A percentile compares a stretch with the other conserved stretches of the same genome.
phyloP scores from a whole-genome alignment of 2,329 filamentous ascomycete genomes.

The Exophiala calicioides region DNA sequence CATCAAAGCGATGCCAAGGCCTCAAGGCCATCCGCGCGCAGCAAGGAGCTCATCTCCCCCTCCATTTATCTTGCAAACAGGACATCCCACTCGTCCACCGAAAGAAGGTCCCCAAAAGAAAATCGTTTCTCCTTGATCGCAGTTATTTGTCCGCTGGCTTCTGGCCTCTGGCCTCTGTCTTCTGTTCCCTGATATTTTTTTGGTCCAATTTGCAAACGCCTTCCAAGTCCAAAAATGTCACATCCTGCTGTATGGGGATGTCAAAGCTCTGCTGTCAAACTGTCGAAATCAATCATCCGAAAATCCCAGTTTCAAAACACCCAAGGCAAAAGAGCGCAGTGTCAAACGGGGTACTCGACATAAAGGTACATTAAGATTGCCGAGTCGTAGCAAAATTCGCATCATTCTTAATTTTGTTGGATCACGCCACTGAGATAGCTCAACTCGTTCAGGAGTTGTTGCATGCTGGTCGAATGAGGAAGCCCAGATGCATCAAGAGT shows the following conservation, averaged over 20 bases:
- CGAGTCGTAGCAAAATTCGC: background rate
- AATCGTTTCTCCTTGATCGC: background rate
- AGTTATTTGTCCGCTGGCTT: background rate
- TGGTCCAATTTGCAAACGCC: background rate
- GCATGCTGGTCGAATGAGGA: slow-evolving; percentile 43
- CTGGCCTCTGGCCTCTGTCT: too few species aligned
- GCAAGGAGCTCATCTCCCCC: too few species aligned
- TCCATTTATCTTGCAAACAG: too few species aligned
- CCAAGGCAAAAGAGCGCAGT: background rate
- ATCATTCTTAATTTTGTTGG: slow-evolving; percentile 36
- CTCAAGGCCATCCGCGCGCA: too few species aligned
- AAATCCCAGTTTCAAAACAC: background rate
- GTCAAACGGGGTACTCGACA: background rate
- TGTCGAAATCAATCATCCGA: background rate
- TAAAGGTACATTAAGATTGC: background rate
- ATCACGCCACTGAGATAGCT: slow-evolving; percentile 54
- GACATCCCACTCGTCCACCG: too few species aligned
- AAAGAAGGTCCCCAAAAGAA: too few species aligned
- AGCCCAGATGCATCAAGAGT: slow-evolving; percentile 12
- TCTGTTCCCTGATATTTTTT: background rate
- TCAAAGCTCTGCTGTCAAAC: slow-evolving; percentile 4
- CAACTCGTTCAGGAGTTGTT: slow-evolving; percentile 53
- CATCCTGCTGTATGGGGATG: too few species aligned
- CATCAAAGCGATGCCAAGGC: too few species aligned
- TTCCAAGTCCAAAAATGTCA: background rate